Conservation (phyloP, 495 filamentous ascomycete genomes). For the Xylaria bambusicola region DNA sequence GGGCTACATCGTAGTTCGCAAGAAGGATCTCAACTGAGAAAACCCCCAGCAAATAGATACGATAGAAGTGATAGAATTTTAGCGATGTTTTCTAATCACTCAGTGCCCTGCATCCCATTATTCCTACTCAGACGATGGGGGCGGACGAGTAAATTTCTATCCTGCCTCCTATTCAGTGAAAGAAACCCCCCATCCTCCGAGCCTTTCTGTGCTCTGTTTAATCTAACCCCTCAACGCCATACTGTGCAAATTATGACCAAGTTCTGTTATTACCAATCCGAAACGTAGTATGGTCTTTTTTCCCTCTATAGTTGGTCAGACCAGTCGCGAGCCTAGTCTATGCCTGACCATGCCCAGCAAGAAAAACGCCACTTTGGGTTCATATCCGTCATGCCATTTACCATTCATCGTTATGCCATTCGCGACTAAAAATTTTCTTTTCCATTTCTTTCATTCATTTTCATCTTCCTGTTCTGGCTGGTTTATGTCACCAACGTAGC, state of each 20-base stretch:
- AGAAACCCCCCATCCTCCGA: no score
- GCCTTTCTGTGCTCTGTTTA: constrained; percentile 3
- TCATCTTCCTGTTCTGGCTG: neutral
- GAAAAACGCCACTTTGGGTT: constrained; percentile 7
- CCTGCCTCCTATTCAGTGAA: no score
- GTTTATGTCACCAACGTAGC: constrained; percentile 41
- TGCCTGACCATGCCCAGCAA: no score
- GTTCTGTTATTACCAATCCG: neutral
- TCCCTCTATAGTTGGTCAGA: neutral
- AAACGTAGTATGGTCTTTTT: neutral
- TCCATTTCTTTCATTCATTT: neutral
- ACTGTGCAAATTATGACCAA: neutral
- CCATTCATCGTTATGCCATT: constrained; percentile 9
- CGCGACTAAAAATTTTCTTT: no score
- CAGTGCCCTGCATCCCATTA: neutral
- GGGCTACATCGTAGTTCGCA: constrained; percentile 49
- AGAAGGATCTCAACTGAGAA: constrained; percentile 43
- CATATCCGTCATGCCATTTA: constrained; percentile 17
- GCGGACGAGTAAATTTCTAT: no score
- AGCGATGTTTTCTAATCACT: neutral
- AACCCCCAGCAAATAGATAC: no score
- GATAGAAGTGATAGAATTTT: constrained; percentile 7
- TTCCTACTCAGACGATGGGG: no score
- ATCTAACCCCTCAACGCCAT: constrained; percentile 11
- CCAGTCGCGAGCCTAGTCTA: neutral